Percentiles rank a stretch among this genome's conserved stretches.
These are phyloP conservation scores for Leccinum colubrinum DNA, from an alignment of 1,284 basidiomycete species.

Conservation along the genomic window DNA sequence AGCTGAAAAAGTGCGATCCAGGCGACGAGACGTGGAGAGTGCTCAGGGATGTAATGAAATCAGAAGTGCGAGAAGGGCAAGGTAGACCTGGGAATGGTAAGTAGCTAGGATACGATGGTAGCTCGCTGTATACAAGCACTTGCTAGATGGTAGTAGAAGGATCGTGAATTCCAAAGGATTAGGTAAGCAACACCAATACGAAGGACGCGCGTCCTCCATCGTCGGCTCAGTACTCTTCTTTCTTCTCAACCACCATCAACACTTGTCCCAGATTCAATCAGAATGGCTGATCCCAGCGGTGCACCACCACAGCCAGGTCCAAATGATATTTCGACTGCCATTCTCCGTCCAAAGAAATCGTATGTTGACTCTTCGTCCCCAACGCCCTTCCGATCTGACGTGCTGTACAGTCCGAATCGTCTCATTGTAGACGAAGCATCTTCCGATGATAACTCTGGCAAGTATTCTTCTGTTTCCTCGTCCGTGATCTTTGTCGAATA, in stretches of 20 bases:
- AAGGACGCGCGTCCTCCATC: slow-evolving; percentile 45
- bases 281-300: slow-evolving; percentile 78
- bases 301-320: slow-evolving; percentile 72
- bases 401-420: slow-evolving; percentile 76
- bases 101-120: not conserved
- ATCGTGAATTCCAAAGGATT: slow-evolving; percentile 14
- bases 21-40: slow-evolving; percentile 40
- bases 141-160: slow-evolving; percentile 12
- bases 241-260: slow-evolving; percentile 20
- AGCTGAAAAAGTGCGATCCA: slow-evolving; percentile 60
- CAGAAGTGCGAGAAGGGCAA: slow-evolving; percentile 19
- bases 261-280: slow-evolving; percentile 7
- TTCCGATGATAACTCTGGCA: slow-evolving; percentile 91
- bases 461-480: slow-evolving; percentile 20
- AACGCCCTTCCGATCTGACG: slow-evolving; percentile 12
- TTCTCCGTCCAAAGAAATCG: slow-evolving; percentile 95
- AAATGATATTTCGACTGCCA: slow-evolving; percentile 90
- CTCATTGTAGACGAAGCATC: slow-evolving; percentile 91
- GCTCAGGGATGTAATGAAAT: slow-evolving; percentile 20
- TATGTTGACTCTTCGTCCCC: slow-evolving; percentile 42
- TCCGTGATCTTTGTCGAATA: slow-evolving; percentile 3
- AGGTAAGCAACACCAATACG: slow-evolving; percentile 9
- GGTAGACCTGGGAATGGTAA: slow-evolving; percentile 3
- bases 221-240: slow-evolving; percentile 9
- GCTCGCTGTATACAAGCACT: not conserved